Percentiles rank a stretch among this genome's conserved stretches.
phyloP scores from a whole-genome alignment of 495 filamentous ascomycete genomes.

The Daldinia decipiens region DNA sequence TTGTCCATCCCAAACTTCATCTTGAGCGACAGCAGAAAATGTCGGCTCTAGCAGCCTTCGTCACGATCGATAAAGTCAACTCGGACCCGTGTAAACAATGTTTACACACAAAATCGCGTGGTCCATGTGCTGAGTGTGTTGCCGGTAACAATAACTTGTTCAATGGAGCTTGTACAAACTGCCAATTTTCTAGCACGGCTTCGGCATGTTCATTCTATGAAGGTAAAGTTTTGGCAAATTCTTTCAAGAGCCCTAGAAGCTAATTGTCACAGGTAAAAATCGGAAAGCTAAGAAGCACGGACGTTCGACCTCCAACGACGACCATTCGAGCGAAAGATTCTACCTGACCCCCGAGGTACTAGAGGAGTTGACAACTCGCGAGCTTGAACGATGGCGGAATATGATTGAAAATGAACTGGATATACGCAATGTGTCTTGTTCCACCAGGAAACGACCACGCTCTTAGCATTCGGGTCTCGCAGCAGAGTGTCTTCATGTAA shows the following conservation, averaged over 20 bases:
- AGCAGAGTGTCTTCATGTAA: no score
- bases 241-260: background rate
- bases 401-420: background rate
- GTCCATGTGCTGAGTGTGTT: background rate
- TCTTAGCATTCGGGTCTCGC: background rate
- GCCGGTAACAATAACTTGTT: background rate
- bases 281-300: background rate
- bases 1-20: background rate
- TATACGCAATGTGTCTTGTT: background rate
- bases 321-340: background rate
- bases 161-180: background rate
- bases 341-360: background rate
- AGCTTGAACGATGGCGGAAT: background rate
- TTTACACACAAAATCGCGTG: background rate
- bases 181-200: background rate
- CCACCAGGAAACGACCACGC: background rate
- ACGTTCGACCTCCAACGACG: background rate
- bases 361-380: background rate
- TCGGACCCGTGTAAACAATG: background rate
- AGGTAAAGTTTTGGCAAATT: background rate
- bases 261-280: background rate
- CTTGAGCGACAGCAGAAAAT: background rate
- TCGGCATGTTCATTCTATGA: background rate
- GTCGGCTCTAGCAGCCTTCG: background rate
- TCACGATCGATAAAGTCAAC: background rate